Percentiles rank a stretch among this genome's conserved stretches.
Evolutionary conservation across 345 rosid genomes (phyloP).

Genomic region (Nephelium lappaceum): DNA sequence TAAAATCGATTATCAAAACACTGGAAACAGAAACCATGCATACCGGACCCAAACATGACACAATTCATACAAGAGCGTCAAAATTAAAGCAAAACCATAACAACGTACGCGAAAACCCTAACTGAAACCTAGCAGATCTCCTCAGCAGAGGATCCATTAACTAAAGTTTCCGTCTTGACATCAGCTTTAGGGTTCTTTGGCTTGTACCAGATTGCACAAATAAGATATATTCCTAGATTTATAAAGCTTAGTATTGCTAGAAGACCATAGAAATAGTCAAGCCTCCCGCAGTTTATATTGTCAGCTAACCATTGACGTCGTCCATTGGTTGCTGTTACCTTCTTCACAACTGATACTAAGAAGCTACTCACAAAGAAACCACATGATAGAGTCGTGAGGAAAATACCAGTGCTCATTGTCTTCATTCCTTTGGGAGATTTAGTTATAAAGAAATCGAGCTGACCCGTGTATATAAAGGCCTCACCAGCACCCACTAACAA

Average conservation of each 20-base stretch:
- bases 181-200: constrained; percentile 31
- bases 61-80: neutral
- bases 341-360: constrained; percentile 54
- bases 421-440: constrained; percentile 72
- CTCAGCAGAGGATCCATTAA: constrained; percentile 22
- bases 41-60: no score
- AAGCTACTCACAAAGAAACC: constrained; percentile 70
- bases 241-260: constrained; percentile 46
- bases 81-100: no score
- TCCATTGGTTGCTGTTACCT: constrained; percentile 33
- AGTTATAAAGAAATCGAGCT: constrained; percentile 71
- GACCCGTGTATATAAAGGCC: constrained; percentile 68
- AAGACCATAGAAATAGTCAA: constrained; percentile 62
- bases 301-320: constrained; percentile 61
- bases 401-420: constrained; percentile 74
- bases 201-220: constrained; percentile 52
- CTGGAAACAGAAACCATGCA: neutral
- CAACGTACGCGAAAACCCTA: neutral
- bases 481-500: constrained; percentile 65
- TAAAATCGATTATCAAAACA: neutral
- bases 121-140: constrained; percentile 33
- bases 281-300: constrained; percentile 57
- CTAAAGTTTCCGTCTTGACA: constrained; percentile 27
- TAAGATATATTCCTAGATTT: constrained; percentile 45
- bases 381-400: constrained; percentile 63